phyloP scores from a whole-genome alignment of 768 basidiomycete genomes.

The Phylloporus sp. region DNA sequence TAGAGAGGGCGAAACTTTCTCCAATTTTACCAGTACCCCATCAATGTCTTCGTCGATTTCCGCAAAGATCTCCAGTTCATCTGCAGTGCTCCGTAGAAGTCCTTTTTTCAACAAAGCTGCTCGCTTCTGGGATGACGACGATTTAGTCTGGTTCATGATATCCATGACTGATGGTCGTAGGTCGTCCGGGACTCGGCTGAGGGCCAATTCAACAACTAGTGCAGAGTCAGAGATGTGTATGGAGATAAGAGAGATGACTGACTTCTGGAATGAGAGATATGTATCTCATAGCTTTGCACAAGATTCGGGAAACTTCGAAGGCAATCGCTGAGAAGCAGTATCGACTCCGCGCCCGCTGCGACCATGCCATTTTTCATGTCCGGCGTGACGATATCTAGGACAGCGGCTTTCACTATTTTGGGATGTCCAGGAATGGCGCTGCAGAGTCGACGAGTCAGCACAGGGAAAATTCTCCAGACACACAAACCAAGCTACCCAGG shows the following conservation, averaged over 20 bases:
- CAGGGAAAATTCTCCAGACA: neutral
- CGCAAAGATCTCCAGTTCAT: conserved; percentile 68
- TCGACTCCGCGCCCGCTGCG: conserved; percentile 70
- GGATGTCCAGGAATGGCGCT: conserved; percentile 73
- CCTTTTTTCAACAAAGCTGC: conserved; percentile 65
- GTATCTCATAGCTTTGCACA: conserved; percentile 63
- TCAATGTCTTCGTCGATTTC: conserved; percentile 66
- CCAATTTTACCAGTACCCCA: conserved; percentile 47
- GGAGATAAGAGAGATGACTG: conserved; percentile 20
- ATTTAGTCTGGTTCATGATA: conserved; percentile 61
- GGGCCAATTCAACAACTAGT: conserved; percentile 60
- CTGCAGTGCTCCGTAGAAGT: conserved; percentile 57
- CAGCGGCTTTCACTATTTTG: conserved; percentile 63
- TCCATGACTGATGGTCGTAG: conserved; percentile 55
- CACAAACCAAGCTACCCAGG: conserved; percentile 46
- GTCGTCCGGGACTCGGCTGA: conserved; percentile 57
- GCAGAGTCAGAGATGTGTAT: conserved; percentile 3
- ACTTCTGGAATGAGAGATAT: conserved; percentile 77
- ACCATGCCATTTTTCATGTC: conserved; percentile 59
- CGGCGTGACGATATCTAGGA: conserved; percentile 80
- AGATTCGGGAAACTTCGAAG: conserved; percentile 70
- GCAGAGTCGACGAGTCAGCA: conserved; percentile 4
- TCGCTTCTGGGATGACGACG: conserved; percentile 63
- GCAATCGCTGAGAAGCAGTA: conserved; percentile 62
- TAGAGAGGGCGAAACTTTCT: conserved; percentile 55